A percentile compares a stretch with the other conserved stretches of the same genome.
phyloP scores from a whole-genome alignment of 768 basidiomycete genomes.

The Floccularia luteovirens region DNA sequence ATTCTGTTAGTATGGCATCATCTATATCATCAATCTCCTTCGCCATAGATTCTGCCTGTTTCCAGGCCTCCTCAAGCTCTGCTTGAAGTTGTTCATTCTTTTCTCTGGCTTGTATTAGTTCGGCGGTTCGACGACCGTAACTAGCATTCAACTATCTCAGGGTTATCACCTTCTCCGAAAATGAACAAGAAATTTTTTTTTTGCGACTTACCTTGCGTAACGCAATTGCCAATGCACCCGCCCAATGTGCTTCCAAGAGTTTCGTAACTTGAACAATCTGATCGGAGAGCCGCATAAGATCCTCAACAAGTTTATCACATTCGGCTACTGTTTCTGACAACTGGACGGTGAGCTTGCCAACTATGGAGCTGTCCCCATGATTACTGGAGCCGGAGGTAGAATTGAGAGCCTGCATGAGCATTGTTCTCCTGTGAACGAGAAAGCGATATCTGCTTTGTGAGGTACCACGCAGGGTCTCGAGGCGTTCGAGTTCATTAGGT shows the following conservation, averaged over 20 bases:
- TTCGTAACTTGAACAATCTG: slow-evolving; percentile 58
- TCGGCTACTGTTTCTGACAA: slow-evolving; percentile 50
- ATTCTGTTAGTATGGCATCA: slow-evolving; percentile 19
- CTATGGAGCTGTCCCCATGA: slow-evolving; percentile 24
- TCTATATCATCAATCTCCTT: slow-evolving; percentile 63
- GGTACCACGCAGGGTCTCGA: slow-evolving; percentile 40
- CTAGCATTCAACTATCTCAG: slow-evolving; percentile 52
- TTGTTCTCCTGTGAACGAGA: slow-evolving; percentile 55
- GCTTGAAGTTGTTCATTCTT: slow-evolving; percentile 52
- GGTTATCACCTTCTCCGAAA: slow-evolving; percentile 3
- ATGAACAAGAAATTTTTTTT: not conserved
- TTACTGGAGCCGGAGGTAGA: slow-evolving; percentile 32
- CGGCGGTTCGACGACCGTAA: slow-evolving; percentile 56
- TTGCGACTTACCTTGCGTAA: slow-evolving; percentile 49
- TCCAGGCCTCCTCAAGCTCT: slow-evolving; percentile 78
- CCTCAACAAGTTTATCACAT: slow-evolving; percentile 50
- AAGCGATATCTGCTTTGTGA: slow-evolving; percentile 66
- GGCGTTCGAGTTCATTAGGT: slow-evolving; percentile 49
- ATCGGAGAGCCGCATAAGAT: slow-evolving; percentile 50
- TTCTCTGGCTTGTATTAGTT: slow-evolving; percentile 40
- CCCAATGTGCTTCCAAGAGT: slow-evolving; percentile 58
- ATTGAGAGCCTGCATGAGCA: slow-evolving; percentile 64
- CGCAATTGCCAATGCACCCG: slow-evolving; percentile 73
- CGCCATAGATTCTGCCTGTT: slow-evolving; percentile 66
- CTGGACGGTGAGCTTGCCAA: slow-evolving; percentile 42